Conservation (phyloP, 1,284 basidiomycete genomes). For the Cutaneotrichosporon cutaneum region DNA sequence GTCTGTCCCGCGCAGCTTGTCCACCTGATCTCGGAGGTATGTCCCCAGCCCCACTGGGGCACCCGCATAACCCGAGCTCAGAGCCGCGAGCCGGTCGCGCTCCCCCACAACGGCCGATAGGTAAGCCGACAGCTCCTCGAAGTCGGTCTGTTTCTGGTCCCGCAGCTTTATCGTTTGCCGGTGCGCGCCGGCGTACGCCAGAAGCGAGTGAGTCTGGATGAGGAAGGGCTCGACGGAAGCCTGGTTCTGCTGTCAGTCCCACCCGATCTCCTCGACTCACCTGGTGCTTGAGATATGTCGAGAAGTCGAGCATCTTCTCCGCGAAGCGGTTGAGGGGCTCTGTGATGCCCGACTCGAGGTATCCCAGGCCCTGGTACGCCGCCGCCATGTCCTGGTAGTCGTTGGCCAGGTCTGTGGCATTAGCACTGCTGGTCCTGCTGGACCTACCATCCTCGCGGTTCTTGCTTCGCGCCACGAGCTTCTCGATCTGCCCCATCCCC, state of each 20-base stretch:
- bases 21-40: constrained; percentile 91
- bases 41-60: constrained; percentile 70
- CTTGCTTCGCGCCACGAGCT: constrained; percentile 71
- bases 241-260: constrained; percentile 63
- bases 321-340: constrained; percentile 95
- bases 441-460: constrained; percentile 78
- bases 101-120: constrained; percentile 85
- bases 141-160: constrained; percentile 98
- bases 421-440: not conserved
- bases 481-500: constrained; percentile 74
- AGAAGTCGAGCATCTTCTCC: constrained; percentile 89
- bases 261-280: constrained; percentile 55
- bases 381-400: constrained; percentile 97
- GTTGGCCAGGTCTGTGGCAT: constrained; percentile 75
- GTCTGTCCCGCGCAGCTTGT: constrained; percentile 85
- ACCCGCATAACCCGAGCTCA: constrained; percentile 61
- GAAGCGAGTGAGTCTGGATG: constrained; percentile 79
- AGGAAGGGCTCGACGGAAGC: constrained; percentile 84
- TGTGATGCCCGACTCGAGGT: constrained; percentile 96
- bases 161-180: constrained; percentile 86
- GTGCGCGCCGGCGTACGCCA: constrained; percentile 85
- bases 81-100: constrained; percentile 83
- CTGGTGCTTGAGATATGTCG: constrained; percentile 74
- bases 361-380: constrained; percentile 91
- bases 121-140: constrained; percentile 95